Evolutionary conservation across 116 monocot species (phyloP).

Genomic region (Zostera marina): DNA sequence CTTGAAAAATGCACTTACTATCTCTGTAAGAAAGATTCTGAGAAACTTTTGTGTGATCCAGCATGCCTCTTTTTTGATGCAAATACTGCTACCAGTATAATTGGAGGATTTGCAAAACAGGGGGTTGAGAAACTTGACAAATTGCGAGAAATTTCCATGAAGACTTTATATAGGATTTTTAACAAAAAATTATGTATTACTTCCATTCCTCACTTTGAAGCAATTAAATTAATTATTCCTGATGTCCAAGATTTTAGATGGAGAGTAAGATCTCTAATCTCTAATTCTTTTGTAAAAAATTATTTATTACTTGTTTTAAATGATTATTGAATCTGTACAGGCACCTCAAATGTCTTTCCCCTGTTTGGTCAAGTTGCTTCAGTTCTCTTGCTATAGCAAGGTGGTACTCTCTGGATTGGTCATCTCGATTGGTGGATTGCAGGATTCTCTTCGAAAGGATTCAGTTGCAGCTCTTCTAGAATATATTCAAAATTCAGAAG

Average conservation of each 20-base stretch:
- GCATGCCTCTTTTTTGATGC: constrained; percentile 36
- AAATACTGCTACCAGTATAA: constrained; percentile 33
- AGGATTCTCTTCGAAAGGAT: constrained; percentile 74
- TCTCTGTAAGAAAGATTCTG: constrained; percentile 49
- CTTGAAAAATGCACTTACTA: constrained; percentile 64
- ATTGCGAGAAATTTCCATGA: constrained; percentile 66
- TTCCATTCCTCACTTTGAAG: constrained; percentile 41
- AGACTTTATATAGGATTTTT: constrained; percentile 64
- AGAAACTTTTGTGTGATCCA: constrained; percentile 5
- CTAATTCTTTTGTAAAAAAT: too few relatives aligned
- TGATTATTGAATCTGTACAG: constrained; percentile 13
- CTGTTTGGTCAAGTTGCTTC: constrained; percentile 63
- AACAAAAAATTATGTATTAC: constrained; percentile 18
- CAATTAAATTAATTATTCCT: constrained; percentile 58
- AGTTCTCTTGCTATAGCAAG: constrained; percentile 61
- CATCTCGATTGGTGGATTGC: constrained; percentile 82
- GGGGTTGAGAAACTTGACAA: constrained; percentile 88
- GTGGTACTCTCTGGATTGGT: constrained; percentile 79
- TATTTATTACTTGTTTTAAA: too few relatives aligned
- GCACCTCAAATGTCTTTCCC: constrained; percentile 61
- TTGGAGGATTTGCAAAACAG: constrained; percentile 77
- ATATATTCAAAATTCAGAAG: constrained; percentile 40
- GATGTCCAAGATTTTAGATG: constrained; percentile 41
- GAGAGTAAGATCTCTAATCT: constrained; percentile 50
- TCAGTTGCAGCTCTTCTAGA: constrained; percentile 47